Conservation (phyloP, 1,284 basidiomycete species). For the Rhodotorula sp. region DNA sequence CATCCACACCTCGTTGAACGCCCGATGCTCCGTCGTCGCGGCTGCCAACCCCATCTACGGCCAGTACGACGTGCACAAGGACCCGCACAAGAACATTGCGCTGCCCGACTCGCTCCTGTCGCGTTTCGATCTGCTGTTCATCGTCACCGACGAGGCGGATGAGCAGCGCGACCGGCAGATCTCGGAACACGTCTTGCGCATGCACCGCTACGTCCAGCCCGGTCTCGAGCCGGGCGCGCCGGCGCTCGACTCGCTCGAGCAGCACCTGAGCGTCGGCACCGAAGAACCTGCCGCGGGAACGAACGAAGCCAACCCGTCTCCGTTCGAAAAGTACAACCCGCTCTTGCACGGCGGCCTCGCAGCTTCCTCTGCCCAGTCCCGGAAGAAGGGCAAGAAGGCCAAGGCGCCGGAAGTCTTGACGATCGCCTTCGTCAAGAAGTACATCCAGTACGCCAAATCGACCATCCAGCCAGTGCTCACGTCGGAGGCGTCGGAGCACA, state of each 20-base stretch:
- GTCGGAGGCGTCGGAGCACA: slow-evolving; percentile 90
- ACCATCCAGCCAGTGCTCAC: slow-evolving; percentile 80
- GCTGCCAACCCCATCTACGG: slow-evolving; percentile 99
- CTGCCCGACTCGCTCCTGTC: slow-evolving; percentile 96
- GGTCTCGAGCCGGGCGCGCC: slow-evolving; percentile 88
- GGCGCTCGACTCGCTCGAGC: slow-evolving; percentile 79
- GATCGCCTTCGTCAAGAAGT: slow-evolving; percentile 96
- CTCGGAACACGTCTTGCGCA: slow-evolving; percentile 94
- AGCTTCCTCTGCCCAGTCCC: slow-evolving; percentile 53
- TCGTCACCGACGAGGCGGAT: slow-evolving; percentile 97
- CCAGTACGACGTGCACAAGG: slow-evolving; percentile 99
- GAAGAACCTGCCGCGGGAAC: slow-evolving; percentile 57
- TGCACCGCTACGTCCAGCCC: slow-evolving; percentile 95
- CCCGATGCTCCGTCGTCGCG: slow-evolving; percentile 94
- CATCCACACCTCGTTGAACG: slow-evolving; percentile 97
- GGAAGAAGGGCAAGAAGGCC: slow-evolving; percentile 48
- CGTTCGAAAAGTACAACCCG: slow-evolving; percentile 95
- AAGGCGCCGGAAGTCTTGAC: slow-evolving; percentile 78
- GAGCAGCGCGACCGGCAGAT: slow-evolving; percentile 91
- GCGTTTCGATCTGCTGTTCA: slow-evolving; percentile 97
- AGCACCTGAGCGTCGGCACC: slow-evolving; percentile 76
- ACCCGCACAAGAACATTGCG: slow-evolving; percentile 98
- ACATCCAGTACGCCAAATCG: slow-evolving; percentile 95
- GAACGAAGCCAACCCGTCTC: slow-evolving; percentile 60
- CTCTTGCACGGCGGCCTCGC: slow-evolving; percentile 82